Base-by-base conservation (phyloP, 2,329 filamentous ascomycete genomes). In the Apiospora arundinis region DNA sequence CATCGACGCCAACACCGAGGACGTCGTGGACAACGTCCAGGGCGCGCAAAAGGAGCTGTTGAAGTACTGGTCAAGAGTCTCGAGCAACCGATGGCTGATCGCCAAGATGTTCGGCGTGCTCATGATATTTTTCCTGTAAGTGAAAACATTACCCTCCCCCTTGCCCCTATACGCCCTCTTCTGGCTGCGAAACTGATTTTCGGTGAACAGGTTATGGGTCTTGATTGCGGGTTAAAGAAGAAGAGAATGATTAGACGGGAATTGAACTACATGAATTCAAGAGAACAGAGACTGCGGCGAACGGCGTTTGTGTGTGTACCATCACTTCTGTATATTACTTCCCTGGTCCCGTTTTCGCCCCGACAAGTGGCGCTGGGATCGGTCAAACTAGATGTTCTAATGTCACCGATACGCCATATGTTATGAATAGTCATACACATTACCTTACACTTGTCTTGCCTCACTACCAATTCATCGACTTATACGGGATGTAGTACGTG, bases 1-100 rank as follows among this genome's bases (percentile, higher is more conserved):
- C 68, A 98, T 98, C 79, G 95, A 98, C 78, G 95, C 95, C 75
- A 98, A 98, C 82, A 98, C 95, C 1, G 96, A 99, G 79, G 95
- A 98, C 77, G 94, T 99, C 7, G 95, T 99, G 70, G 95, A 98
- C 79, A 99, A 99, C 77, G 95, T 99, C n/a, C 91, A 97, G 79
- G 96, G 96, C 23, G 96, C 96, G 7, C 96, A 99, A 81, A 89
- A 95, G 74, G 95, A 99, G 83, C 81, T 99, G 78, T 90, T 99
- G 84, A 98, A 98, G 82, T 99, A 98, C 83, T 99, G 96, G 95
- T 92, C 91, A 40, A 89, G 95, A 52, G 95, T 98, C 40, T 96
- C 94, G 71, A 94, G 95, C 74, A 99, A 99, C 84, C 89, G 96
- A 74, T 98, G 95, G 96, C 85, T 99, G 74, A 92, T 98, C 70